A percentile compares a stretch with the other conserved stretches of the same genome.
Conservation (phyloP, 1,284 basidiomycete genomes). For the Rhodotorula mucilaginosa region DNA sequence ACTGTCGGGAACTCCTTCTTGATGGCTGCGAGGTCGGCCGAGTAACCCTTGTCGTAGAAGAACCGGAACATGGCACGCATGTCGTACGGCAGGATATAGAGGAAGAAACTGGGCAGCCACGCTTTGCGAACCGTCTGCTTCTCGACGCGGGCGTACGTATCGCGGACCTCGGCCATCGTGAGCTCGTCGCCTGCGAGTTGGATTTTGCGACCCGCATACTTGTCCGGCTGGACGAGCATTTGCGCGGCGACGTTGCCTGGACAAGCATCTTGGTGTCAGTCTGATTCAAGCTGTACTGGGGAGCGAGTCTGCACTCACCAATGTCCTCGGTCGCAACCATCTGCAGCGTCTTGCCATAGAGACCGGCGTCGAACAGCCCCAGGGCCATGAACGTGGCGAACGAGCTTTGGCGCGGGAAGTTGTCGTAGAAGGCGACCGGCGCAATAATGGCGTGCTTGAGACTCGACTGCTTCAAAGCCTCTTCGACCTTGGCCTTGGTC, state of each 20-base stretch:
- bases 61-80: conserved; percentile 15
- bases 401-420: conserved; percentile 12
- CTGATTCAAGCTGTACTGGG: accelerated
- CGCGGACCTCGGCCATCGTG: conserved; percentile 13
- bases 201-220: conserved; percentile 12
- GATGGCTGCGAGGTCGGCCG: not conserved
- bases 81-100: conserved; percentile 15
- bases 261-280: no score
- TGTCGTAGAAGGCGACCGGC: conserved; percentile 21
- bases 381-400: not conserved
- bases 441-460: conserved; percentile 11
- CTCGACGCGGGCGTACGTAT: conserved; percentile 1
- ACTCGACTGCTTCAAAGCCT: conserved; percentile 13
- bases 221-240: conserved; percentile 9
- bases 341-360: conserved; percentile 16
- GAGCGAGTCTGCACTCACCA: not conserved
- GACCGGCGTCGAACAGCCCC: conserved; percentile 22
- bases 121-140: conserved; percentile 11
- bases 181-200: conserved; percentile 17
- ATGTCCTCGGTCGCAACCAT: conserved; percentile 21
- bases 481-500: conserved; percentile 27
- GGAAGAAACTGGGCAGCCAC: not conserved
- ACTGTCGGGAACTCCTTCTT: conserved; percentile 11
- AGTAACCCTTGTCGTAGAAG: conserved; percentile 17
- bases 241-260: conserved; percentile 19